Conservation (phyloP, 2,329 filamentous ascomycete genomes). For the Dactylellina sp. region DNA sequence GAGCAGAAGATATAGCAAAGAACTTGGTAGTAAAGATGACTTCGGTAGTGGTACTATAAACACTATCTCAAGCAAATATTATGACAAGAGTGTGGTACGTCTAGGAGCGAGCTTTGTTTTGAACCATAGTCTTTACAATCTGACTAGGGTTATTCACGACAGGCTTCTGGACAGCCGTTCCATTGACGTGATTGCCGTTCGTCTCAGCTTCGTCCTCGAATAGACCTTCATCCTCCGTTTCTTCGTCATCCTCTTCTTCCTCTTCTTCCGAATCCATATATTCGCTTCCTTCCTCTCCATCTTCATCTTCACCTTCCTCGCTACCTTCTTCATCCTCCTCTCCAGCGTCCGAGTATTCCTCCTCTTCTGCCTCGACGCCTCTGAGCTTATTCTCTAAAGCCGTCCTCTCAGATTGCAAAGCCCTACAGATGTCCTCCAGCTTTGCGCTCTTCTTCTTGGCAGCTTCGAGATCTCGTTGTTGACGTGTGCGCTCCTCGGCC, state of each 20-base stretch:
- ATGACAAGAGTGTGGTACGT: not conserved
- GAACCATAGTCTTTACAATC: slow-evolving; percentile 29
- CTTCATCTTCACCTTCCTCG: slow-evolving; percentile 68
- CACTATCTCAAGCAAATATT: not conserved
- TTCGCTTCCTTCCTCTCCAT: slow-evolving; percentile 64
- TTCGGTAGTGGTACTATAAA: not conserved
- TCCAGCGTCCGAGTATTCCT: slow-evolving; percentile 67
- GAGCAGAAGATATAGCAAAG: no score
- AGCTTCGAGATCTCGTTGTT: slow-evolving; percentile 80
- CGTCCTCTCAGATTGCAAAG: slow-evolving; percentile 94
- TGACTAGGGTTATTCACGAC: slow-evolving; percentile 20
- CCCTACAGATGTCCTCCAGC: slow-evolving; percentile 91
- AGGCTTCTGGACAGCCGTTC: slow-evolving; percentile 28
- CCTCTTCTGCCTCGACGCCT: slow-evolving; percentile 71
- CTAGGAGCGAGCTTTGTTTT: slow-evolving; percentile 36
- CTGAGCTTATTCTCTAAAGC: slow-evolving; percentile 73
- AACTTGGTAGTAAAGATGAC: no score
- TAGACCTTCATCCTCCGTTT: slow-evolving; percentile 73
- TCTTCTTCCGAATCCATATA: slow-evolving; percentile 73
- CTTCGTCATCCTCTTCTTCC: slow-evolving; percentile 73
- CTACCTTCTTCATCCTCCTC: slow-evolving; percentile 72
- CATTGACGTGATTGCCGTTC: slow-evolving; percentile 65
- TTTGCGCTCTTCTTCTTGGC: slow-evolving; percentile 88
- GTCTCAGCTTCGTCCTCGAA: slow-evolving; percentile 74
- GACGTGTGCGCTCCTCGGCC: slow-evolving; percentile 88